Conservation (phyloP, 2,329 filamentous ascomycete species). For the Cladosporium sp. region DNA sequence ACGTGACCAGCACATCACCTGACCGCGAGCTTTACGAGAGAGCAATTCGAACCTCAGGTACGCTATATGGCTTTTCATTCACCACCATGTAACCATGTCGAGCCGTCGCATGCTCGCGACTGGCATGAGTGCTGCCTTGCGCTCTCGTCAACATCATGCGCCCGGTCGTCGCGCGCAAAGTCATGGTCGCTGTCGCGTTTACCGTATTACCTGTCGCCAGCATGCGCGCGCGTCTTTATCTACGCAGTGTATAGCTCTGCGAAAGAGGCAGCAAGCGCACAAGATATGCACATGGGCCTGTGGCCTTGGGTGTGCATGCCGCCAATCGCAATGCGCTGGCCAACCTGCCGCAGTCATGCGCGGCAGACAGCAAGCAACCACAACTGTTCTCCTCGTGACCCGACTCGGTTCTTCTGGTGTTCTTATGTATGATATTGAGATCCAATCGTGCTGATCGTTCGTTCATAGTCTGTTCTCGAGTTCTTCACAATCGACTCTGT, state of each 20-base stretch:
- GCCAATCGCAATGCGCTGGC: neutral
- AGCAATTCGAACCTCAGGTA: constrained; percentile 10
- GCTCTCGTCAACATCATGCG: neutral
- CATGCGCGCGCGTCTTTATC: neutral
- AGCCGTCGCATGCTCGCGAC: neutral
- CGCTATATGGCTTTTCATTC: neutral
- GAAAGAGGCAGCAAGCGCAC: neutral
- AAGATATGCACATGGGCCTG: neutral
- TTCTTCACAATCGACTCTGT: neutral
- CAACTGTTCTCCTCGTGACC: neutral
- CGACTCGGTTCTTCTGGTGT: neutral
- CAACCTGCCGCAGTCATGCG: neutral
- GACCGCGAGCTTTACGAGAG: neutral
- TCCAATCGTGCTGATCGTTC: neutral
- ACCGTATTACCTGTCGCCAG: neutral
- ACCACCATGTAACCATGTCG: neutral
- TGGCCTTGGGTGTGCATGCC: neutral
- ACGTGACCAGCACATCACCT: constrained; percentile 10
- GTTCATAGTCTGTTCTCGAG: neutral
- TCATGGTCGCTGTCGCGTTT: neutral
- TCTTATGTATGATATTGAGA: neutral
- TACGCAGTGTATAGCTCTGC: neutral
- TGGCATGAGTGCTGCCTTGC: neutral
- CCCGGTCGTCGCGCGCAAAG: neutral
- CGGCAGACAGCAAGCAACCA: neutral